Conservation (phyloP, 208 protist genomes). For the Tritrichomonas musculus region DNA sequence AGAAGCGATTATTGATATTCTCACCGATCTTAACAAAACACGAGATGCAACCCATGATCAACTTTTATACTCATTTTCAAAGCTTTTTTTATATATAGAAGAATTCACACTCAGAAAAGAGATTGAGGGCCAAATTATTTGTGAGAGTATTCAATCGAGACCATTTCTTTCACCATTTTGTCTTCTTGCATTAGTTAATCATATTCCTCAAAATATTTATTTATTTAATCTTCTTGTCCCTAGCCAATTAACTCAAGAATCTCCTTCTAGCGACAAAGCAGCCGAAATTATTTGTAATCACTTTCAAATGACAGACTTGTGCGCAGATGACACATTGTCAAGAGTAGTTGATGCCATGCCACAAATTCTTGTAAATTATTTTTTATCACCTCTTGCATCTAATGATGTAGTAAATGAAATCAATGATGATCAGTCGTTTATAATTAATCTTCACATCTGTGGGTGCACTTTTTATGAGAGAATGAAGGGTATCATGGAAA, state of each 20-base stretch:
- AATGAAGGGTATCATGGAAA: background rate
- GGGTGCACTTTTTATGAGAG: background rate
- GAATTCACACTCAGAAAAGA: background rate
- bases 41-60: background rate
- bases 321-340: background rate
- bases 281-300: background rate
- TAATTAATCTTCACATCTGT: background rate
- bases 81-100: constrained; percentile 21
- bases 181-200: background rate
- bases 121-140: background rate
- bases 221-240: constrained; percentile 8
- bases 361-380: background rate
- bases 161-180: constrained; percentile 31
- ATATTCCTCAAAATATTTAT: constrained; percentile 1
- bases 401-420: background rate
- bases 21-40: background rate
- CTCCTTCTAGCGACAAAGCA: background rate
- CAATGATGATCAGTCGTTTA: background rate
- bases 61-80: constrained; percentile 14
- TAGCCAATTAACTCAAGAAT: background rate
- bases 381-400: background rate
- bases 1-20: background rate
- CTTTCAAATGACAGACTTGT: background rate
- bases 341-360: background rate
- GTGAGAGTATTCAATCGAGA: background rate